Evolutionary conservation across 1,284 basidiomycete genomes (phyloP).

Genomic region (Malassezia caprae): DNA sequence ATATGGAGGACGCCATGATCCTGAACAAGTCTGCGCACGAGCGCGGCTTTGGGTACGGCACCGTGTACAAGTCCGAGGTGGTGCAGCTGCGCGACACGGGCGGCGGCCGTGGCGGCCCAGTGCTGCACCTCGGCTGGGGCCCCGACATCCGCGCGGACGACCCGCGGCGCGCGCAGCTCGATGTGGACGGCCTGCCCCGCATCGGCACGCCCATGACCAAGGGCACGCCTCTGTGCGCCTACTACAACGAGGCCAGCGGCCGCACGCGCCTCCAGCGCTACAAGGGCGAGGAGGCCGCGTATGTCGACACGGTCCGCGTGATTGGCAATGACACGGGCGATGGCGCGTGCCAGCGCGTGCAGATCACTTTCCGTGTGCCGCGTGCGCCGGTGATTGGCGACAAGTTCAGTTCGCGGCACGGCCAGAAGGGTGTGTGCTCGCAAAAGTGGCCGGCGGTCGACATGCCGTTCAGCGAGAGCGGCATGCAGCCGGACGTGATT

Average conservation of each 20-base stretch:
- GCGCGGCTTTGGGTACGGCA: constrained; percentile 92
- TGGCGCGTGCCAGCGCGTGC: constrained; percentile 78
- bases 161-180: constrained; percentile 56
- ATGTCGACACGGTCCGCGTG: constrained; percentile 82
- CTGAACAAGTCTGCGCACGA: constrained; percentile 98
- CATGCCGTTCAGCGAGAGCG: constrained; percentile 98
- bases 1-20: constrained; percentile 99
- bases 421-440: constrained; percentile 98
- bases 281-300: constrained; percentile 88
- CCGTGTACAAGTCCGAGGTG: constrained; percentile 89
- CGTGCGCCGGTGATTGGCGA: constrained; percentile 96
- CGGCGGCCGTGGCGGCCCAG: constrained; percentile 52
- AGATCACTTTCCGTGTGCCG: constrained; percentile 84
- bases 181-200: constrained; percentile 73
- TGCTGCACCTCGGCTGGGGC: constrained; percentile 69
- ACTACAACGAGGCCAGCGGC: constrained; percentile 75
- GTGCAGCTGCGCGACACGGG: constrained; percentile 75
- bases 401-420: constrained; percentile 97
- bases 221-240: constrained; percentile 66
- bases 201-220: constrained; percentile 63
- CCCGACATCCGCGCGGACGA: constrained; percentile 43
- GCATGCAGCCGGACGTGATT: constrained; percentile 97
- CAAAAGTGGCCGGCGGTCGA: constrained; percentile 97
- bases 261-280: constrained; percentile 83
- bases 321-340: constrained; percentile 80